These are phyloP conservation scores for Ceraceosorus guamensis DNA, from an alignment of 1,284 basidiomycete species.

Conservation along the genomic window DNA sequence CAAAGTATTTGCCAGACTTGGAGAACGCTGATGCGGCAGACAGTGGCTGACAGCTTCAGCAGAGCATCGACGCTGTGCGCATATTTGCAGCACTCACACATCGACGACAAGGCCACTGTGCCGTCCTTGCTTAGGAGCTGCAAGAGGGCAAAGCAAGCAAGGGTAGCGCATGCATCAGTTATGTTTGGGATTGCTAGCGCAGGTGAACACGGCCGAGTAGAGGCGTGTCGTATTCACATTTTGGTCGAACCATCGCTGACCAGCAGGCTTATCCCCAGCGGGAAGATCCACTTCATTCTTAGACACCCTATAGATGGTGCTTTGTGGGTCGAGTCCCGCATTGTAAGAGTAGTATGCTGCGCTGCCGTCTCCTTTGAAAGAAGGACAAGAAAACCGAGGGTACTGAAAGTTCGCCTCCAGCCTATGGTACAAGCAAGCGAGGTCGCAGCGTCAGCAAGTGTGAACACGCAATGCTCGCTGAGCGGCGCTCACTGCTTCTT, in stretches of 20 bases:
- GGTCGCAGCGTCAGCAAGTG: too few species aligned
- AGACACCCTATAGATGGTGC: slow-evolving; percentile 33
- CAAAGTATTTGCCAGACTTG: slow-evolving; percentile 37
- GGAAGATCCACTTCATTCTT: slow-evolving; percentile 21
- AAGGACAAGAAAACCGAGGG: slow-evolving; percentile 39
- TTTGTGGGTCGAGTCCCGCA: slow-evolving; percentile 41
- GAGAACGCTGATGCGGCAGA: slow-evolving; percentile 33
- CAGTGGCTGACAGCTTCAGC: not conserved
- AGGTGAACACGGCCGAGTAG: too few species aligned
- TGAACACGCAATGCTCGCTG: too few species aligned
- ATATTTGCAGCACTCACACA: not conserved
- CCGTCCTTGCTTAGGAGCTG: slow-evolving; percentile 32
- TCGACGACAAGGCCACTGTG: too few species aligned
- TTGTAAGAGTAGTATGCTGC: slow-evolving; percentile 45
- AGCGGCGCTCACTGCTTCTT: too few species aligned
- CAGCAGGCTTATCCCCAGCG: slow-evolving; percentile 20
- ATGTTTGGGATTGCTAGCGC: too few species aligned
- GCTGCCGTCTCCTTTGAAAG: slow-evolving; percentile 33
- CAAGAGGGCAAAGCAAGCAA: too few species aligned
- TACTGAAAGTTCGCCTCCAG: slow-evolving; percentile 40
- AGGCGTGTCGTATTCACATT: slow-evolving; percentile 16
- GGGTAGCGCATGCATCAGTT: not conserved
- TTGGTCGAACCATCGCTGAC: slow-evolving; percentile 42
- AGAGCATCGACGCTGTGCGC: not conserved
- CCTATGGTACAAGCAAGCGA: too few species aligned